Evolutionary conservation across 1,139 yeast species (phyloP), one percentile per base, ranked within the genome.

Genomic region (Kodamaea sp.): DNA sequence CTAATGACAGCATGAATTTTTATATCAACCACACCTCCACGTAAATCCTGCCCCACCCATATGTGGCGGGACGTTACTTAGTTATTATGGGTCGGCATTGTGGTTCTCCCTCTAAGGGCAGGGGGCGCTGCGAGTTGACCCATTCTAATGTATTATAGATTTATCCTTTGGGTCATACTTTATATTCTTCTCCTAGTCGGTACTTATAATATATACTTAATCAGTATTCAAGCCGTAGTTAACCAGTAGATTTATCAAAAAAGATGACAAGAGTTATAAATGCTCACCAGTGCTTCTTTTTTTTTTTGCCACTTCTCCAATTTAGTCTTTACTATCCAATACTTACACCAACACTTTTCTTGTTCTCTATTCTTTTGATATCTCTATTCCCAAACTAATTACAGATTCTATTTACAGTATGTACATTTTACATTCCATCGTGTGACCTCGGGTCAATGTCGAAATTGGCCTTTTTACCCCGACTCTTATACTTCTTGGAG

Each of bases 381-480:
- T n/a, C n/a, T n/a, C 21, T 18, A 18, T 18, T 18, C 21, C 21
- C 21, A 6, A 18, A 18, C 21, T 18, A 18, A 18, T 9, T 9
- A n/a, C 21, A 18, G 21, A 9, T 25, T 13, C 24, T 34, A 29
- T 34, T 24, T 30, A 28, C 33, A 35, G 22, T 27, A 15, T 22
- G 12, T 28, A 28, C 29, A 30, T 27, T 24, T 32, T 36, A 53
- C 28, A 46, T 47, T 3, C 59, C 59, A 26, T 53, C 57, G 39
- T 37, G 47, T 12, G 24, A 34, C 11, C 34, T 32, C 10, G 49
- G 45, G 29, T 55, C 49, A 13, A 52, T 51, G 29, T 57, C 67
- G 30, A 43, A 64, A 14, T 50, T 45, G 26, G 66, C 64, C 43
- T 46, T 54, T 42, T 55, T 64, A 9, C 70, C 71, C 46, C 61